Percentiles rank a stretch among this genome's conserved stretches.
These are phyloP conservation scores for Tetrapyrgos nigripes DNA, from an alignment of 1,284 basidiomycete genomes.

Conservation along the genomic window DNA sequence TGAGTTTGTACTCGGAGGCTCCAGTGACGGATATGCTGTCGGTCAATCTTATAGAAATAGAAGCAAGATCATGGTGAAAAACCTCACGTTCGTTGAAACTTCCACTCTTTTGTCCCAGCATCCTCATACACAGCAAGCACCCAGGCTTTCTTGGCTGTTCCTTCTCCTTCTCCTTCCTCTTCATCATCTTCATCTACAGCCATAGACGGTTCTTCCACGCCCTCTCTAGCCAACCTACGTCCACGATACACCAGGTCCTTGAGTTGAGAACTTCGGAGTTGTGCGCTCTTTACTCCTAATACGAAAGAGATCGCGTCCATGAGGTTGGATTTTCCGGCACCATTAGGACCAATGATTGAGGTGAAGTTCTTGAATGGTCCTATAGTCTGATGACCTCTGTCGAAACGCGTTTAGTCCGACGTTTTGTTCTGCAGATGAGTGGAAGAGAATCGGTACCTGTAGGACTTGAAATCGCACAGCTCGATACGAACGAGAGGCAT, in stretches of 20 bases:
- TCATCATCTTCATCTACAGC: slow-evolving; percentile 53
- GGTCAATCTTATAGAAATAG: slow-evolving; percentile 8
- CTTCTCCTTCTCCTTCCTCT: slow-evolving; percentile 71
- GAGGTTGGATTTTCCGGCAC: slow-evolving; percentile 97
- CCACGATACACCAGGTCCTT: slow-evolving; percentile 97
- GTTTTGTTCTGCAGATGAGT: slow-evolving; percentile 2
- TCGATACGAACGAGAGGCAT: slow-evolving; percentile 86
- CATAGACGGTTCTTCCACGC: slow-evolving; percentile 55
- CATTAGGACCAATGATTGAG: slow-evolving; percentile 98
- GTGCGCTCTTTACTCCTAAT: slow-evolving; percentile 93
- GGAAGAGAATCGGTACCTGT: slow-evolving; percentile 52
- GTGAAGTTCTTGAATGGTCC: slow-evolving; percentile 95
- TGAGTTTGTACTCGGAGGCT: slow-evolving; percentile 88
- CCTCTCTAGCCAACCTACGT: slow-evolving; percentile 70
- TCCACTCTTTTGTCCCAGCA: slow-evolving; percentile 80
- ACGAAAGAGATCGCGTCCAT: slow-evolving; percentile 99
- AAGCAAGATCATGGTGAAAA: background rate
- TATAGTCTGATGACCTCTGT: slow-evolving; percentile 83
- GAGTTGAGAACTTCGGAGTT: slow-evolving; percentile 92
- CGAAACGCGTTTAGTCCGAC: slow-evolving; percentile 17
- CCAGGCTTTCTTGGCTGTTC: slow-evolving; percentile 91
- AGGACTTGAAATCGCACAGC: slow-evolving; percentile 94
- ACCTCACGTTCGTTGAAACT: slow-evolving; percentile 89
- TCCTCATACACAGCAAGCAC: slow-evolving; percentile 93
- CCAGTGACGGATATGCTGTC: slow-evolving; percentile 86